Percentiles rank a stretch among this genome's conserved stretches.
Evolutionary conservation across 1,139 yeast genomes (phyloP).

Genomic region (Diutina pseudorugosa): DNA sequence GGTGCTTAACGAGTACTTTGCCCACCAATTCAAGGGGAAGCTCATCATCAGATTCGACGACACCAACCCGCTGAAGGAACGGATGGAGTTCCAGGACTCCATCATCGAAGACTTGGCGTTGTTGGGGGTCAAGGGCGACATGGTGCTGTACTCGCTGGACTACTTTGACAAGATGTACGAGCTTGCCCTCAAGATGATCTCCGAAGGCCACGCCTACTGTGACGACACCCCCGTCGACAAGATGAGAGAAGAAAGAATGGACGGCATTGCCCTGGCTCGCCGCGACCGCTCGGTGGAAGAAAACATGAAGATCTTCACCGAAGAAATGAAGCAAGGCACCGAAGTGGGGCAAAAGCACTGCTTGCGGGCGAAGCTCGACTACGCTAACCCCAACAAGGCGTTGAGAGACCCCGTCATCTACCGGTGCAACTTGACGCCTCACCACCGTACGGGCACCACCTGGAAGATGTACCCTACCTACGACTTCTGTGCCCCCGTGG

Average conservation of each 20-base stretch:
- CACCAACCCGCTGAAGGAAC: conserved; percentile 93
- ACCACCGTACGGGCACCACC: conserved; percentile 90
- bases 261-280: conserved; percentile 82
- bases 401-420: conserved; percentile 94
- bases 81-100: conserved; percentile 82
- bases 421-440: conserved; percentile 93
- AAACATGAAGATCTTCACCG: conserved; percentile 68
- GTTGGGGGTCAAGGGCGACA: conserved; percentile 86
- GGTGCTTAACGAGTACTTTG: conserved; percentile 86
- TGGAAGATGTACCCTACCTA: conserved; percentile 98
- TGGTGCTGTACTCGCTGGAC: conserved; percentile 78
- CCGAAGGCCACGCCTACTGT: conserved; percentile 92
- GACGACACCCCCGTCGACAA: conserved; percentile 88
- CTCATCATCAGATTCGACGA: conserved; percentile 92
- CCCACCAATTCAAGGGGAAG: conserved; percentile 87
- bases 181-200: conserved; percentile 69
- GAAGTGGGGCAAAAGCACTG: conserved; percentile 84
- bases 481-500: conserved; percentile 96
- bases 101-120: conserved; percentile 81
- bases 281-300: conserved; percentile 89
- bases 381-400: conserved; percentile 81
- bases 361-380: conserved; percentile 91
- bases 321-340: conserved; percentile 88
- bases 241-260: conserved; percentile 98
- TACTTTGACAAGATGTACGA: conserved; percentile 88